Evolutionary conservation across 805 yeast species (phyloP), one percentile per base, ranked within the genome.

Genomic region (Metschnikowia continentalis): DNA sequence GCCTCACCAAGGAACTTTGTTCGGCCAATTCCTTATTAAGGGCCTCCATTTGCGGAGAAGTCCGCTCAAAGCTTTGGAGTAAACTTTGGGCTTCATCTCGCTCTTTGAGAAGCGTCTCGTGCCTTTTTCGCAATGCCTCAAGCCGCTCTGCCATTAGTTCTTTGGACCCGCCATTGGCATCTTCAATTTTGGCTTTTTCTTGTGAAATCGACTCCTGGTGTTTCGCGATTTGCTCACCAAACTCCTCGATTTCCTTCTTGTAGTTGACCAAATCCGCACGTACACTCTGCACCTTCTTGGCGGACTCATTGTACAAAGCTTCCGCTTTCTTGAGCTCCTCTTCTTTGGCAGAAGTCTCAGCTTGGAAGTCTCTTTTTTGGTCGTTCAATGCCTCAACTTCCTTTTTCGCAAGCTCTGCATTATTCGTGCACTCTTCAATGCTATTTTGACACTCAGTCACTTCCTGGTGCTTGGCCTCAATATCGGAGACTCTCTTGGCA

Each of bases 111-210:
- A 56, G 44, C 17, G 44, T 49, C 15, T 51, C 49, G 8, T 42
- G 51, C 13, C 57, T 53, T n/a, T 33, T 36, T 22, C 52, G 49
- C 13, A 52, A 54, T 6, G 48, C 43, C 19, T 47, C 51, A 6
- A 65, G 51, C 15, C 58, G 56, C 30, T 57, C 53, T 8, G 59
- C 53, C 35, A 75, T 54, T 13, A 54, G 60, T 26, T 73, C 76
- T 44, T 69, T 72, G 5, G 75, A 68, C 1, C 78, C 80, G 14
- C 81, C 82, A 48, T 70, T 69, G 6, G 70, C 62, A 11, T 62
- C 65, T 33, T 74, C 75, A 14, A 79, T 64, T 55, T 72, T 65
- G 33, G 59, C 58, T 54, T 68, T 72, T 54, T 78, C 82, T 1
- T 43, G 45, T 5, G 50, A 52, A 5, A 72, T 64, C 11, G 62